Evolutionary conservation across 1,139 yeast species (phyloP), one percentile per base, ranked within the genome.

Genomic region (Sugiyamaella novakii): DNA sequence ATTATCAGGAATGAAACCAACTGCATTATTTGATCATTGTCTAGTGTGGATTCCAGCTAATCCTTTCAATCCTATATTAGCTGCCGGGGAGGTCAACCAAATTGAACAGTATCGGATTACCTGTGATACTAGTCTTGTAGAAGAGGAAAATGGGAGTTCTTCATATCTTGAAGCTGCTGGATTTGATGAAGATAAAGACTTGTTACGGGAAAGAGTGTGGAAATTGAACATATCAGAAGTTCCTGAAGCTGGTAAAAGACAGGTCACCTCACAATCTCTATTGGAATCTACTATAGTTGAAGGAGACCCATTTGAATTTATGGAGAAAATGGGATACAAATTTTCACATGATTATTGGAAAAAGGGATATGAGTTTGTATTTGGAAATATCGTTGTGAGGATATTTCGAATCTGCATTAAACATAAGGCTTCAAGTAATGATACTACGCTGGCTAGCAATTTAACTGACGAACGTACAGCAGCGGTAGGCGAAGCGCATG

Each of bases 181-280:
- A 28, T 54, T 41, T 25, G 8, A 33, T 14, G 54, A 52, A 33
- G 51, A 53, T 19, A 12, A 21, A 5, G 54, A 51, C 2, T 35
- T 17, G 5, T 43, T 61, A 37, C 43, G 46, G 25, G 43, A 47
- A 21, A 48, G 56, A 17, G 21, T 43, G 4, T 86, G 95, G 95
- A 76, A 83, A 0, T 60, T 88, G 24, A 85, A 81, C 56, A 75
- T 85, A 18, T 73, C 82, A 6, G 97, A 89, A 68, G 84, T 88
- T 12, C 97, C 97, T 0, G 83, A 86, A 28, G 95, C 95, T 3
- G 96, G 96, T 6, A 86, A 77, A 54, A 79, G 79, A 62, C 77
- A 77, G 69, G 83, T 76, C 54, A 77, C 72, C 42, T 82, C 77
- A 7, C 96, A 88, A 63, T 79, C 87, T 12, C 76, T 87, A 11